Evolutionary conservation across 2,329 filamentous ascomycete genomes (phyloP), one percentile per base, ranked within the genome.

Genomic region (Apiospora hydei): DNA sequence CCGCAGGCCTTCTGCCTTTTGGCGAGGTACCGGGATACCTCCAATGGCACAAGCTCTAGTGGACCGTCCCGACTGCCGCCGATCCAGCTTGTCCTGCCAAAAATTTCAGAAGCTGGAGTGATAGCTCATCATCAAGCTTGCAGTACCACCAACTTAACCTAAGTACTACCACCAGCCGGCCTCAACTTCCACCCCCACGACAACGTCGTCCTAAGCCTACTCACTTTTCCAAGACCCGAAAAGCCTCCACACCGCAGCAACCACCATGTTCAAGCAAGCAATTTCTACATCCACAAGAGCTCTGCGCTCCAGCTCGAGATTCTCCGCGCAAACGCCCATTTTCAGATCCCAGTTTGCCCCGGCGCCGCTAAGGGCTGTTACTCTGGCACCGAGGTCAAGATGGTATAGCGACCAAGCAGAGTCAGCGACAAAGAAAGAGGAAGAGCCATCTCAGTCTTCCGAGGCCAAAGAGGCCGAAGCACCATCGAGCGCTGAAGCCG

Each of bases 241-340:
- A 41, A 38, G 18, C 34, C 8, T 38, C 34, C 57, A 41, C 57
- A 21, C 34, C 34, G 41, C 57, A 41, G 18, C 10, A 64, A 38
- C 38, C 11, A 78, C 44, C 69, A 81, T 81, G 80, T 78, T 81
- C 71, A 77, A 75, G 74, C 78, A 78, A 77, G 75, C 76, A 14
- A 72, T 81, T 21, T 74, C 75, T 18, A 77, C 75, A 21, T 80
- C 80, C 18, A 75, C 78, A 13, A 79, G 77, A 77, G 78, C 78
- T 68, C 70, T 79, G 43, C 74, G 74, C 69, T 77, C 75, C 44
- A 78, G 74, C 76, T 76, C 80, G 30, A 77, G 77, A 78, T 81
- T 74, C 72, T 86, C 88, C 84, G 83, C 88, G 74, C 86, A 87
- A 81, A 84, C 85, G 81, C 83, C 84, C 74, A 75, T 88, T 69